Conservation (phyloP, 2,329 filamentous ascomycete genomes). For the Gaeumannomyces sp. region DNA sequence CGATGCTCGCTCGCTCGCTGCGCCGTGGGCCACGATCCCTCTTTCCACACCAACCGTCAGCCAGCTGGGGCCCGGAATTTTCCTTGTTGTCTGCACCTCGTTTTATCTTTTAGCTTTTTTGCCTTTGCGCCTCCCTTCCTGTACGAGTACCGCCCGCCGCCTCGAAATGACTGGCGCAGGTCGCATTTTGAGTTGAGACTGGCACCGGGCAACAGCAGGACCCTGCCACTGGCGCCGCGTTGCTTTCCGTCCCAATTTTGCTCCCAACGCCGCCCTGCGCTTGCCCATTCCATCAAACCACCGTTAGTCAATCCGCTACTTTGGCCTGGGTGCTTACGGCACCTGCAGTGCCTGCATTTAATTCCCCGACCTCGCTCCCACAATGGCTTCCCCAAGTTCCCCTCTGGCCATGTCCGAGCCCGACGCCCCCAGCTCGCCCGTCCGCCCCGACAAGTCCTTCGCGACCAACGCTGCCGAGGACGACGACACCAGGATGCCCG, state of each 20-base stretch:
- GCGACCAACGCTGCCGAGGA: constrained; percentile 41
- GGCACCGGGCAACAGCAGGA: background rate
- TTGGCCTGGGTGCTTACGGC: background rate
- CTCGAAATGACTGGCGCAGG: background rate
- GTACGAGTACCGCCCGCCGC: background rate
- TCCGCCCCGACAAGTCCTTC: constrained; percentile 39
- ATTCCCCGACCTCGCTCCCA: background rate
- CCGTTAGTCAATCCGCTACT: background rate
- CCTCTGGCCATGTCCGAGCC: constrained; percentile 37
- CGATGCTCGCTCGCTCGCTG: background rate
- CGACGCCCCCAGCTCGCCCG: constrained; percentile 41
- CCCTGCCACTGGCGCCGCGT: background rate
- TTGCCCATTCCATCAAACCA: constrained; percentile 1
- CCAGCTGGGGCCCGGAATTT: background rate
- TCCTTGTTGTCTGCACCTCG: background rate
- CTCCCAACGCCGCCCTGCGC: background rate
- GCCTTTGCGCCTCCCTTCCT: background rate
- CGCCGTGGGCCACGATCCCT: background rate
- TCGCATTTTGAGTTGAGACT: background rate
- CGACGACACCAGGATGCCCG: constrained; percentile 36
- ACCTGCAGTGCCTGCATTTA: background rate
- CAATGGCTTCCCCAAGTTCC: constrained; percentile 32
- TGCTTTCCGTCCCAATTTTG: constrained; percentile 1
- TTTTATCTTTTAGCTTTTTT: background rate
- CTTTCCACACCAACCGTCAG: background rate